phyloP scores from a whole-genome alignment of 495 filamentous ascomycete genomes.

The Lentithecium fluviatile region DNA sequence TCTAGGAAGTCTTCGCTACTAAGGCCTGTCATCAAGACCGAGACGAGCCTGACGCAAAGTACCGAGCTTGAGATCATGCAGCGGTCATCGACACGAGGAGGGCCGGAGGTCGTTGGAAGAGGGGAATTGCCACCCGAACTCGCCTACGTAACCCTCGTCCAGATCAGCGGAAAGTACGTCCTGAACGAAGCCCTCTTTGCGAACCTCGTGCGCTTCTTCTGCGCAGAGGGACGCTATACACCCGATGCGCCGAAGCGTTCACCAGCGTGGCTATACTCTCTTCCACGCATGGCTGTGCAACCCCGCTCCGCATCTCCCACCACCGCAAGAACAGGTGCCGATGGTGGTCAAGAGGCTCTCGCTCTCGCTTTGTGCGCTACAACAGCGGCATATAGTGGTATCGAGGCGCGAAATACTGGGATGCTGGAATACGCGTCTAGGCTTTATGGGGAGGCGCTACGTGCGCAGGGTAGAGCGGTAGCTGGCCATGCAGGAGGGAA shows the following conservation, averaged over 20 bases:
- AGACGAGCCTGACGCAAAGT: not conserved
- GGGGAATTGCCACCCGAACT: not conserved
- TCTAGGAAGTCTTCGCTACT: not conserved
- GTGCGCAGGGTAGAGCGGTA: not conserved
- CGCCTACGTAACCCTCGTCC: not conserved
- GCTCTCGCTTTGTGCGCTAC: not conserved
- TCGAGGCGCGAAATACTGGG: not conserved
- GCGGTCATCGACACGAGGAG: not conserved
- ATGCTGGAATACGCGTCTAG: not conserved
- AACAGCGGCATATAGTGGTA: not conserved
- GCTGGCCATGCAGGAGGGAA: not conserved
- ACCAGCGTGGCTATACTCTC: slow-evolving; percentile 12
- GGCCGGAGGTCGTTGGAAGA: not conserved
- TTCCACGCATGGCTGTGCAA: slow-evolving; percentile 5
- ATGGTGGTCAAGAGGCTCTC: slow-evolving; percentile 9
- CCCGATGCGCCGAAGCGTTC: not conserved
- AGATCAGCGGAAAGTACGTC: not conserved
- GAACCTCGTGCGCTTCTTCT: slow-evolving; percentile 19
- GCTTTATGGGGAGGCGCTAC: not conserved
- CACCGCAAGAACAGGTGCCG: slow-evolving; percentile 1
- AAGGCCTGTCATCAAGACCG: not conserved
- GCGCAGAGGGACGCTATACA: slow-evolving; percentile 6
- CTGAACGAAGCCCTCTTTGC: slow-evolving; percentile 15
- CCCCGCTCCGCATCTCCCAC: slow-evolving; percentile 8
- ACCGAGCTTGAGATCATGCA: too few species aligned